phyloP scores from a whole-genome alignment of 306 rosid genomes.

The Trichosanthes truncata region DNA sequence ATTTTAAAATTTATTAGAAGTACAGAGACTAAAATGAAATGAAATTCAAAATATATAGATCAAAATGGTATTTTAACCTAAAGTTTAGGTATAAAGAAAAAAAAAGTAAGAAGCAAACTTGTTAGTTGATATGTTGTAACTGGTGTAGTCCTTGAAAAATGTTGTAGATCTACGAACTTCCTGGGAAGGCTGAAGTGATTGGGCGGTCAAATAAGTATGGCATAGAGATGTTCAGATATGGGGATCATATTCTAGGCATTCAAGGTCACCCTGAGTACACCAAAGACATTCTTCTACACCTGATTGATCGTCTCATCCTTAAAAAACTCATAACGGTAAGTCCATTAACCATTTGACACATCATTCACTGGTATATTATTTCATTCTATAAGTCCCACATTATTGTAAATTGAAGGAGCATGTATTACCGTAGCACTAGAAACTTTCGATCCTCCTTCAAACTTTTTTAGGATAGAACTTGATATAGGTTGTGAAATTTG shows the following conservation, averaged over 20 bases:
- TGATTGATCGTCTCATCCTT: constrained; percentile 52
- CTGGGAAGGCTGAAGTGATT: constrained; percentile 58
- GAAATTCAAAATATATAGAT: too few relatives aligned
- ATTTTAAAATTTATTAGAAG: too few relatives aligned
- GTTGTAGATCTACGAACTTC: constrained; percentile 55
- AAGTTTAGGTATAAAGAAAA: too few relatives aligned
- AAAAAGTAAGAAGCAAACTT: not conserved
- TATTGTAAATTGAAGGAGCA: too few relatives aligned
- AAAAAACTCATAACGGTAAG: constrained; percentile 36
- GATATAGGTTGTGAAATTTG: not conserved
- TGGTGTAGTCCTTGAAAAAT: not conserved
- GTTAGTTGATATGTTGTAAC: constrained; percentile 55
- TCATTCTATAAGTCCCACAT: too few relatives aligned
- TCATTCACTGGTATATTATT: not conserved
- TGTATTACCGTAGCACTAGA: too few relatives aligned
- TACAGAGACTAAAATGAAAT: too few relatives aligned
- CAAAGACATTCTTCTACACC: constrained; percentile 51
- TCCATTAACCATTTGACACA: not conserved
- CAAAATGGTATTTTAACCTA: too few relatives aligned
- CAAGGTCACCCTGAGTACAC: constrained; percentile 96
- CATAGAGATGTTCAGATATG: constrained; percentile 60
- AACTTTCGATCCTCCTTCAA: too few relatives aligned
- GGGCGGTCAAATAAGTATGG: constrained; percentile 68
- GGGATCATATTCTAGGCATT: constrained; percentile 71
- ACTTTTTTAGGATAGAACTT: too few relatives aligned